phyloP scores from a whole-genome alignment of 768 basidiomycete species.

The Strobilomyces echinocephalus region DNA sequence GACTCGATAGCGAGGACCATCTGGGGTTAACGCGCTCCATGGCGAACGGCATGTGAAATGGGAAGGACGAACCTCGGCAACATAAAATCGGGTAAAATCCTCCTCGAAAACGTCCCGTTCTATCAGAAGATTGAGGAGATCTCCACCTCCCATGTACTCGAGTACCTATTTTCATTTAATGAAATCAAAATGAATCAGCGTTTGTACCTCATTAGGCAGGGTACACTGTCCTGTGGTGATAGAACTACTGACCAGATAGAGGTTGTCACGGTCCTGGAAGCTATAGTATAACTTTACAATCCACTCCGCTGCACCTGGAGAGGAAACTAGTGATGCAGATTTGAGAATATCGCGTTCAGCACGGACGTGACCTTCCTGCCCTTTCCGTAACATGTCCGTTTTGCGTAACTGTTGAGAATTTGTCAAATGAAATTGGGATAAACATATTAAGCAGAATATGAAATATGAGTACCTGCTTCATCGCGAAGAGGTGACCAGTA shows the following conservation, averaged over 20 bases:
- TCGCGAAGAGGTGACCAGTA: slow-evolving; percentile 80
- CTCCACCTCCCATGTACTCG: slow-evolving; percentile 95
- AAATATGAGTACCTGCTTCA: slow-evolving; percentile 78
- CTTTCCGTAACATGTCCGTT: slow-evolving; percentile 91
- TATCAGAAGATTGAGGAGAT: slow-evolving; percentile 92
- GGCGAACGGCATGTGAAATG: slow-evolving; percentile 17
- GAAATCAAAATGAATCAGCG: slow-evolving; percentile 56
- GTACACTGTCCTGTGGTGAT: slow-evolving; percentile 25
- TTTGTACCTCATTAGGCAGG: slow-evolving; percentile 25
- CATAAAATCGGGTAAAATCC: slow-evolving; percentile 88
- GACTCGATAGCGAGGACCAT: slow-evolving; percentile 93
- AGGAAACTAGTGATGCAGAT: slow-evolving; percentile 76
- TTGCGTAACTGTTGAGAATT: slow-evolving; percentile 60
- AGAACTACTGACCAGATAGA: slow-evolving; percentile 76
- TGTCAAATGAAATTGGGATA: slow-evolving; percentile 22
- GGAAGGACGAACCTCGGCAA: slow-evolving; percentile 68
- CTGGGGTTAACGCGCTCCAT: slow-evolving; percentile 40
- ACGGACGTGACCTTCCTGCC: slow-evolving; percentile 95
- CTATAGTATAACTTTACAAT: slow-evolving; percentile 91
- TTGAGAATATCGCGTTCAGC: slow-evolving; percentile 93
- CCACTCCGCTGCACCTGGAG: slow-evolving; percentile 80
- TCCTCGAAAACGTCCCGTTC: slow-evolving; percentile 89
- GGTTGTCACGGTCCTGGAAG: slow-evolving; percentile 91
- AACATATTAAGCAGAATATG: slow-evolving; percentile 25
- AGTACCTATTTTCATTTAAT: slow-evolving; percentile 59